Evolutionary conservation across 163 green algal genomes (phyloP), one percentile per base, ranked within the genome.

Genomic region (Coccomyxa subellipsoidea): DNA sequence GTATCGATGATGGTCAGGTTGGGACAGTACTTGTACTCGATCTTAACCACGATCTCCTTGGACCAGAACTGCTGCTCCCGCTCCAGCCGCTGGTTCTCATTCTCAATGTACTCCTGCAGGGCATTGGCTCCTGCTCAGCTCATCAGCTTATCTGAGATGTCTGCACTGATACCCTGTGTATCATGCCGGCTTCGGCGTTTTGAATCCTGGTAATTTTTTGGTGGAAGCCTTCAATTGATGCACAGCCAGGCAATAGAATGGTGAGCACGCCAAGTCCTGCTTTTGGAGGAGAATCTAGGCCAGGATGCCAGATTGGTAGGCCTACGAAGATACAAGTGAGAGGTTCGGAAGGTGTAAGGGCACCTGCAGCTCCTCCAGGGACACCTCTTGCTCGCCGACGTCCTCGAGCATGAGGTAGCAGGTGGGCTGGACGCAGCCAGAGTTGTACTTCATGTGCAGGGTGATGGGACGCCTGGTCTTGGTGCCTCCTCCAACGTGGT

Each of bases 1-100:
- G 95, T 99, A 84, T 99, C 96, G 79, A 99, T 98, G 90, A 99
- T 98, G 70, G 95, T 98, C 25, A 99, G 90, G 89, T 99, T 99
- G 47, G 96, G 96, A 84, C 94, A 98, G 90, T 94, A 98, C 86
- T 97, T 98, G 91, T 97, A 98, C 83, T 98, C 92, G 75, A 98
- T 97, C 70, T 93, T 93, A 38, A 98, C 91, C 21, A 98, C 91
- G 82, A 98, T 97, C 84, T 98, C 95, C 81, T 97, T 96, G 31
- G 88, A 87, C 90, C 90, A 98, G 80, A 99, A 98, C 84, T 96
- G 90, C 40, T 91, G 85, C 87, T 98, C 95, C 0, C 89, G 82
- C 77, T 98, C 96, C 81, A 99, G 90, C 18, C 92, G 87, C 8
- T 82, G 80, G 80, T 99, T 99, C 89, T 98, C 96, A n/a, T 80